Conservation (phyloP, 2,329 filamentous ascomycete species). For the Lizonia empirigonia region DNA sequence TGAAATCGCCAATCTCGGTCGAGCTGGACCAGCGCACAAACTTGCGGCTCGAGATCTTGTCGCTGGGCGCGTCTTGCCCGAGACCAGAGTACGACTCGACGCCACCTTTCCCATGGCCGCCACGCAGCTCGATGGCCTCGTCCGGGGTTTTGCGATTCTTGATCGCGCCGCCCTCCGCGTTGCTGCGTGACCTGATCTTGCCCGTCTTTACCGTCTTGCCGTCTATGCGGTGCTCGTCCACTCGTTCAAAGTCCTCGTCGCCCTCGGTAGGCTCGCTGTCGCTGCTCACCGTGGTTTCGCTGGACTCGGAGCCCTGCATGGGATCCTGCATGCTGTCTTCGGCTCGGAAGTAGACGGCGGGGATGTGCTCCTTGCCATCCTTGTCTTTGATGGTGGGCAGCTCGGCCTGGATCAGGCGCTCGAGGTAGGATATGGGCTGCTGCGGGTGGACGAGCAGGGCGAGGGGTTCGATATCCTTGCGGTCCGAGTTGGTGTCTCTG, state of each 20-base stretch:
- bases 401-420: conserved; percentile 86
- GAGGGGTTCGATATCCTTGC: conserved; percentile 79
- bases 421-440: conserved; percentile 88
- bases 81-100: conserved; percentile 75
- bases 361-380: conserved; percentile 70
- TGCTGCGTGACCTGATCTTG: conserved; percentile 39
- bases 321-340: conserved; percentile 72
- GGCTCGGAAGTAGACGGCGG: conserved; percentile 78
- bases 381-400: conserved; percentile 69
- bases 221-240: conserved; percentile 58
- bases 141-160: conserved; percentile 35
- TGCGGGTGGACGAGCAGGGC: conserved; percentile 87
- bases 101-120: conserved; percentile 60
- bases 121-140: conserved; percentile 49
- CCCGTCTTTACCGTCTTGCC: conserved; percentile 56
- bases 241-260: conserved; percentile 52
- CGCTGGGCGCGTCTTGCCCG: conserved; percentile 61
- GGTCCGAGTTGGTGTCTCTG: conserved; percentile 62
- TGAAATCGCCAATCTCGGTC: conserved; percentile 93
- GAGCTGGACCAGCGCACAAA: conserved; percentile 89
- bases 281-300: conserved; percentile 34
- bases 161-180: neutral
- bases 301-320: conserved; percentile 35
- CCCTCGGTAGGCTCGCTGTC: conserved; percentile 34
- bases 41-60: conserved; percentile 56